Conservation (phyloP, 2,329 filamentous ascomycete species). For the Paecilomyces sp. region DNA sequence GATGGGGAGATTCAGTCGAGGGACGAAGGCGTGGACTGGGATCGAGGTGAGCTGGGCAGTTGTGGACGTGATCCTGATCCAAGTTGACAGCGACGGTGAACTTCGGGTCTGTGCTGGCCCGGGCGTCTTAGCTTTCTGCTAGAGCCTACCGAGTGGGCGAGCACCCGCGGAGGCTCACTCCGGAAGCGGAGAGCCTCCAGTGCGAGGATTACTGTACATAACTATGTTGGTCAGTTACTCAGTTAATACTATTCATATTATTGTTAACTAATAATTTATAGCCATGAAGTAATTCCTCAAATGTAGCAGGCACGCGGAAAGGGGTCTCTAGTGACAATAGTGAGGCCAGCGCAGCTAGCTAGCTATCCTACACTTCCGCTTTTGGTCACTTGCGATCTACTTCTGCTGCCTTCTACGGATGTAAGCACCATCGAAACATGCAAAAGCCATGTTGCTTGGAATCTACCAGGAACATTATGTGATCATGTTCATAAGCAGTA, state of each 20-base stretch:
- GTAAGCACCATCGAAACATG: not conserved
- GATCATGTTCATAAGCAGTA: not conserved
- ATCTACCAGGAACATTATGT: not conserved
- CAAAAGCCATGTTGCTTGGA: not conserved
- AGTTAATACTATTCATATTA: not conserved
- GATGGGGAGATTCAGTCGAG: not conserved
- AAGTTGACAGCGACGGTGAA: not conserved
- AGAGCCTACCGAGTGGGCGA: not conserved
- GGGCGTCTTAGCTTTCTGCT: not conserved
- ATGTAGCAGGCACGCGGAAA: not conserved
- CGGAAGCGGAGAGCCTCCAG: not conserved
- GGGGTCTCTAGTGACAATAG: conserved; percentile 4
- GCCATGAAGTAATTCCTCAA: not conserved
- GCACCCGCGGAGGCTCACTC: conserved; percentile 5
- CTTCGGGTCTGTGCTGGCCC: not conserved
- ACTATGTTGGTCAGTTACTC: no score
- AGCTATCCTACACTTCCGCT: not conserved
- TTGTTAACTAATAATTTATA: no score
- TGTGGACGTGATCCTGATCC: not conserved
- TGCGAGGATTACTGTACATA: no score
- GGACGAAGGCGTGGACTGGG: not conserved
- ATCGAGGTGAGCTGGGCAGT: conserved; percentile 1
- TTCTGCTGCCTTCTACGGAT: not conserved
- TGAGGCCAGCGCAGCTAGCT: conserved; percentile 3
- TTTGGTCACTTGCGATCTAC: not conserved